Evolutionary conservation across 768 basidiomycete species (phyloP).

Genomic region (Termitomyces bulborhizus): DNA sequence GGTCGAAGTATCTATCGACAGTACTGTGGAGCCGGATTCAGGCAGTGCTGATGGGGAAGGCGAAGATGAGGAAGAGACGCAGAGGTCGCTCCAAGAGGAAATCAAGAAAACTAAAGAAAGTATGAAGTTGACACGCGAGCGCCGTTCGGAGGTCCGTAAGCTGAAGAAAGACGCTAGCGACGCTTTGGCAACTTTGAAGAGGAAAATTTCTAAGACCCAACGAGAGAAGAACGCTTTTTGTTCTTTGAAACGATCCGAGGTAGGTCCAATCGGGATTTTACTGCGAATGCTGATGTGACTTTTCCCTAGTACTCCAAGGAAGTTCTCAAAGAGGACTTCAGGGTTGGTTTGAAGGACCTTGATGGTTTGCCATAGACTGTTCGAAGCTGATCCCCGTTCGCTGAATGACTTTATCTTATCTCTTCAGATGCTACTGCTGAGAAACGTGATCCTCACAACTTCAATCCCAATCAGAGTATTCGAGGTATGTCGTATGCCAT

Average conservation of each 20-base stretch:
- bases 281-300: not conserved
- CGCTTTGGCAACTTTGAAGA: conserved; percentile 28
- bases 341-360: conserved; percentile 50
- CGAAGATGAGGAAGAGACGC: conserved; percentile 35
- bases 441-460: conserved; percentile 49
- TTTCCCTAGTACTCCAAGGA: conserved; percentile 42
- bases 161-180: conserved; percentile 29
- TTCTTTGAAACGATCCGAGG: conserved; percentile 51
- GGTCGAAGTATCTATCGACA: conserved; percentile 12
- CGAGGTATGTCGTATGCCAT: conserved; percentile 29
- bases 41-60: conserved; percentile 22
- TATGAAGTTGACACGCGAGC: conserved; percentile 33
- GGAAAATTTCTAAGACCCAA: conserved; percentile 38
- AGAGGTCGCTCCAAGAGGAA: conserved; percentile 38
- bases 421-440: conserved; percentile 47
- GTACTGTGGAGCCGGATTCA: conserved; percentile 12
- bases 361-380: conserved; percentile 33
- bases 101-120: conserved; percentile 33
- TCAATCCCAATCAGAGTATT: conserved; percentile 43
- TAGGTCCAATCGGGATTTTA: conserved; percentile 12
- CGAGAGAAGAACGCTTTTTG: conserved; percentile 62
- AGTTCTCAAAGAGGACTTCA: conserved; percentile 54
- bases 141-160: conserved; percentile 29
- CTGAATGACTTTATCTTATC: not conserved
- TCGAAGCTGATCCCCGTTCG: not conserved